These are phyloP conservation scores for Rhynchosporium agropyri DNA, from an alignment of 2,329 filamentous ascomycete species.

Conservation along the genomic window DNA sequence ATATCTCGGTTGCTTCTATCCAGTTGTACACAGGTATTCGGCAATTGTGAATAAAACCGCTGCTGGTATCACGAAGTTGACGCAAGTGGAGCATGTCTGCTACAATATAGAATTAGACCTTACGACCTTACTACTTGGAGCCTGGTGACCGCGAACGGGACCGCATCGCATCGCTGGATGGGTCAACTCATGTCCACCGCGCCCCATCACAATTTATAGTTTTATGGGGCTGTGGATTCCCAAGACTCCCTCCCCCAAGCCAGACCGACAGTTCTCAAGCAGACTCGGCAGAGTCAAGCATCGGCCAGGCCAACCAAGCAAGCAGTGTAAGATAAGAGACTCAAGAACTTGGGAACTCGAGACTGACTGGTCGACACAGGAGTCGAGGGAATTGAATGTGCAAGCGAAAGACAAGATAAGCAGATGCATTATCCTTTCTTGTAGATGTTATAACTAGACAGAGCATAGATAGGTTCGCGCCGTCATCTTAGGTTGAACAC, in stretches of 20 bases:
- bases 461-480: no score
- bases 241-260: neutral
- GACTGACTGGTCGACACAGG: no score
- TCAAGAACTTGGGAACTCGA: no score
- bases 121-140: slow-evolving; percentile 8
- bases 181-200: slow-evolving; percentile 5
- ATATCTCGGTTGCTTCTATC: no score
- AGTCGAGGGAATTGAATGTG: no score
- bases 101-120: slow-evolving; percentile 15
- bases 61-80: neutral
- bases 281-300: neutral
- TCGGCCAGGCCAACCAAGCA: neutral
- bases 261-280: neutral
- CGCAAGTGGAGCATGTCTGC: neutral
- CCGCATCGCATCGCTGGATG: no score
- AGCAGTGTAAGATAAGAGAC: neutral
- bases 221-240: no score
- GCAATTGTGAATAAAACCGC: no score
- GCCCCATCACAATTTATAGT: neutral
- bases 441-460: no score
- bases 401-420: no score
- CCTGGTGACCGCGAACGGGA: slow-evolving; percentile 3
- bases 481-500: neutral
- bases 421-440: no score
- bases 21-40: no score